Conservation (phyloP, 192 early-diverging fungal species). For the Linnemannia hyalina region DNA sequence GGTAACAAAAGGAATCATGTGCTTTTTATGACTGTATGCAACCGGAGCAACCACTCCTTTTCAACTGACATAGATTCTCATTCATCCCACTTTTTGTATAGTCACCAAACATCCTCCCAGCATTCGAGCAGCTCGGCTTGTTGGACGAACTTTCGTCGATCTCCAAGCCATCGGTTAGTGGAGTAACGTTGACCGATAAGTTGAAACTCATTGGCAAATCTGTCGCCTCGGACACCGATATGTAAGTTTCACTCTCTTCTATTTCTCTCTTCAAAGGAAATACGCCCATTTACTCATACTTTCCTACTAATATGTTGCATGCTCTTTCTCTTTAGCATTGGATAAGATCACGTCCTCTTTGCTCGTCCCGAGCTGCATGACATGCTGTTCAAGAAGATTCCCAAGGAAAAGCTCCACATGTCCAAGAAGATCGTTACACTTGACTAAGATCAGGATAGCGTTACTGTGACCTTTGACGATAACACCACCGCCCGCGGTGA, state of each 20-base stretch:
- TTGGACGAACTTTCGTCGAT: not conserved
- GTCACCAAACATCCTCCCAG: not conserved
- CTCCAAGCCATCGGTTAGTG: not conserved
- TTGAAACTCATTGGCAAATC: not conserved
- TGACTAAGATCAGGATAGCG: not conserved
- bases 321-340: not conserved
- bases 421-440: conserved; percentile 6
- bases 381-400: not conserved
- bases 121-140: not conserved
- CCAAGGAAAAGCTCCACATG: conserved; percentile 5
- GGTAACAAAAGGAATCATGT: too few relatives aligned
- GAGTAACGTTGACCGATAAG: not conserved
- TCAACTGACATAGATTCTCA: too few relatives aligned
- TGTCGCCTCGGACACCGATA: fast-evolving
- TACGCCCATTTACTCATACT: not conserved
- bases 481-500: not conserved
- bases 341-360: not conserved
- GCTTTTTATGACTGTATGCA: too few relatives aligned
- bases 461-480: conserved; percentile 3
- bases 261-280: too few relatives aligned
- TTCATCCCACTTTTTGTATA: not conserved
- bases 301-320: not conserved
- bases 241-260: too few relatives aligned
- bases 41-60: too few relatives aligned
- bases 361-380: conserved; percentile 18